A percentile compares a stretch with the other conserved stretches of the same genome.
Evolutionary conservation across 345 rosid species (phyloP).

Genomic region (Geranium brycei): DNA sequence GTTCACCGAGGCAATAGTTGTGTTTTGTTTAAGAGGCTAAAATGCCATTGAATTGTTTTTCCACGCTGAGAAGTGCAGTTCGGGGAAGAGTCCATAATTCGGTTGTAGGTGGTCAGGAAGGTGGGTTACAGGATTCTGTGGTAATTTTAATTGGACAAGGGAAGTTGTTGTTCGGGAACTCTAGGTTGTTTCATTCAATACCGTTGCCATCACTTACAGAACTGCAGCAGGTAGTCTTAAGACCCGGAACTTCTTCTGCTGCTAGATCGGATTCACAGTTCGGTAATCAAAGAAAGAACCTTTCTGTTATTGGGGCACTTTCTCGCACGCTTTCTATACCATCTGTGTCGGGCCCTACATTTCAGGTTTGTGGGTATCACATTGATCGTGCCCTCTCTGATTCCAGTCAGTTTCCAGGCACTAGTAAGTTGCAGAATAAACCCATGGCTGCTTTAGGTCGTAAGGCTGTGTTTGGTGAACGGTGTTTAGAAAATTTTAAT

Average conservation of each 20-base stretch:
- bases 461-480: conserved; percentile 25
- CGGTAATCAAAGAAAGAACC: conserved; percentile 44
- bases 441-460: conserved; percentile 48
- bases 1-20: too few species aligned
- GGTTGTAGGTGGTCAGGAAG: conserved; percentile 18
- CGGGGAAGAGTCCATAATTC: conserved; percentile 38
- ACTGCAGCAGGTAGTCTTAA: conserved; percentile 36
- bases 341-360: conserved; percentile 78
- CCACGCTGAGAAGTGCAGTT: conserved; percentile 38
- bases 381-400: conserved; percentile 45
- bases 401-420: conserved; percentile 17
- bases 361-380: conserved; percentile 84
- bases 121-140: conserved; percentile 27
- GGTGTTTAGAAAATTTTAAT: conserved; percentile 19
- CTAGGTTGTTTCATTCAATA: conserved; percentile 39
- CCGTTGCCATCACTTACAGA: conserved; percentile 27
- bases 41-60: conserved; percentile 44
- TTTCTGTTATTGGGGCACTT: conserved; percentile 71
- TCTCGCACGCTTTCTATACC: conserved; percentile 73
- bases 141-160: conserved; percentile 39
- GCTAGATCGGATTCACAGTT: conserved; percentile 43
- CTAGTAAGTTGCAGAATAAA: conserved; percentile 18
- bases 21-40: conserved; percentile 26
- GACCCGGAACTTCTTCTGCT: conserved; percentile 31
- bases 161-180: conserved; percentile 38